Conservation (phyloP, 2,329 filamentous ascomycete genomes). For the Ophiocordyceps camponoti-rufipedis region DNA sequence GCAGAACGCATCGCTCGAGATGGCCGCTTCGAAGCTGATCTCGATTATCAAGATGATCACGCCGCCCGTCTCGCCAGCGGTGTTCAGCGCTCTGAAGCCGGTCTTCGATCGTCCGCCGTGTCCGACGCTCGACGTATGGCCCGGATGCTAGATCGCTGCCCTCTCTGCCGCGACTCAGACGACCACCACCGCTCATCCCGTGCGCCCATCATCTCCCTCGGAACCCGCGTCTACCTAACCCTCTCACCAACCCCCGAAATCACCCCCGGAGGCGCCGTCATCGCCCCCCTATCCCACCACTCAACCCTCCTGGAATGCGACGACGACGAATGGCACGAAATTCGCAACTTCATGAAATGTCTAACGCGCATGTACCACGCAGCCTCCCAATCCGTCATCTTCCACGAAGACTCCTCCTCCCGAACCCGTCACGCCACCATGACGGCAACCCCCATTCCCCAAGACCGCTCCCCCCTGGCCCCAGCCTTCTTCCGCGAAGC, state of each 20-base stretch:
- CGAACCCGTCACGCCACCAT: conserved; percentile 74
- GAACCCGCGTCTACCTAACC: conserved; percentile 72
- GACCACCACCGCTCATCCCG: conserved; percentile 7
- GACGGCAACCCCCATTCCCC: conserved; percentile 72
- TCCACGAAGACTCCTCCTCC: conserved; percentile 89
- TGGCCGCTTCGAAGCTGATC: conserved; percentile 71
- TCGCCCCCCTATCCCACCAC: conserved; percentile 75
- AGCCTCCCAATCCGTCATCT: conserved; percentile 67
- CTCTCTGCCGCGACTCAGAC: conserved; percentile 85
- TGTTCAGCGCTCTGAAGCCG: conserved; percentile 73
- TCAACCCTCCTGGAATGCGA: conserved; percentile 92
- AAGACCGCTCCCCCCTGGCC: conserved; percentile 75
- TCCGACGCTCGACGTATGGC: conserved; percentile 81
- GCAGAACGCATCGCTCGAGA: conserved; percentile 93
- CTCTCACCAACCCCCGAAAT: conserved; percentile 81
- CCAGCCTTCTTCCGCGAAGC: conserved; percentile 94
- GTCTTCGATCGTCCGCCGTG: conserved; percentile 75
- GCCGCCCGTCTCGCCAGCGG: conserved; percentile 74
- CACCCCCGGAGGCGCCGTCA: conserved; percentile 64
- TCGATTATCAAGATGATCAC: conserved; percentile 97
- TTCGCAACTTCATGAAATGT: conserved; percentile 97
- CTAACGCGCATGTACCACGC: conserved; percentile 83
- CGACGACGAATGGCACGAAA: conserved; percentile 98
- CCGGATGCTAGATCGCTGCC: conserved; percentile 68
- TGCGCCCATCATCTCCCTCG: conserved; percentile 46